phyloP scores from a whole-genome alignment of 805 yeast species.

The Yarrowia alimentaria region DNA sequence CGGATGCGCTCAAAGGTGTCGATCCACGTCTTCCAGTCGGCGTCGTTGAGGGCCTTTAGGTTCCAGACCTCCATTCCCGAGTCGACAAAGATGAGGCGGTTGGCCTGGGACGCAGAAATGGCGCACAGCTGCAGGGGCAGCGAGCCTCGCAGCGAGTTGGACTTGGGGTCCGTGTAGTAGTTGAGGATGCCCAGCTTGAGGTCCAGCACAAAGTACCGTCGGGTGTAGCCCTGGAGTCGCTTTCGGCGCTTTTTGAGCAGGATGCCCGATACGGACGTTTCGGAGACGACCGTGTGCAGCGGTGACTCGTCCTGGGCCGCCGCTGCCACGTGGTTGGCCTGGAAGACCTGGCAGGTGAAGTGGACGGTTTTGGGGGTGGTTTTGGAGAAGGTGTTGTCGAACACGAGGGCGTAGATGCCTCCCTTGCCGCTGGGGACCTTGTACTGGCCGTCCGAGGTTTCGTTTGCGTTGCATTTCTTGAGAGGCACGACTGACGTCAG shows the following conservation, averaged over 20 bases:
- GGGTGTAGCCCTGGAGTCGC: constrained; percentile 80
- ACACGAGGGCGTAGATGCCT: constrained; percentile 81
- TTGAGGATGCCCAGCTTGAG: constrained; percentile 78
- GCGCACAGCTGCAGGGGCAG: constrained; percentile 82
- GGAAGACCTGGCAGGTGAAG: constrained; percentile 47
- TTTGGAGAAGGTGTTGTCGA: constrained; percentile 89
- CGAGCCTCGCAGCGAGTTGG: constrained; percentile 79
- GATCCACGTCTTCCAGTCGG: constrained; percentile 80
- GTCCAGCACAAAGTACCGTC: constrained; percentile 80
- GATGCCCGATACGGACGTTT: constrained; percentile 46
- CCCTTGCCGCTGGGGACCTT: constrained; percentile 50
- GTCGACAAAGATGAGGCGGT: constrained; percentile 73
- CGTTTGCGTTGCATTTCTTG: constrained; percentile 59
- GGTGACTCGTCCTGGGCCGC: constrained; percentile 20
- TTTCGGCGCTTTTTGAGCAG: constrained; percentile 78
- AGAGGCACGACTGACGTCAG: constrained; percentile 53
- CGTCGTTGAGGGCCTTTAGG: constrained; percentile 61
- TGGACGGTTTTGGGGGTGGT: constrained; percentile 77
- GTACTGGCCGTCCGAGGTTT: constrained; percentile 59
- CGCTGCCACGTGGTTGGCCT: constrained; percentile 27
- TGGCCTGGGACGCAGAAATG: constrained; percentile 71
- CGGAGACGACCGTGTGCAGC: constrained; percentile 21
- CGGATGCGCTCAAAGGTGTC: constrained; percentile 61
- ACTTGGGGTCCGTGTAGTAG: constrained; percentile 69
- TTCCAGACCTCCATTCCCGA: constrained; percentile 96